A percentile compares a stretch with the other conserved stretches of the same genome.
Evolutionary conservation across 2,329 filamentous ascomycete species (phyloP).

Genomic region (Xylariaceae sp.): DNA sequence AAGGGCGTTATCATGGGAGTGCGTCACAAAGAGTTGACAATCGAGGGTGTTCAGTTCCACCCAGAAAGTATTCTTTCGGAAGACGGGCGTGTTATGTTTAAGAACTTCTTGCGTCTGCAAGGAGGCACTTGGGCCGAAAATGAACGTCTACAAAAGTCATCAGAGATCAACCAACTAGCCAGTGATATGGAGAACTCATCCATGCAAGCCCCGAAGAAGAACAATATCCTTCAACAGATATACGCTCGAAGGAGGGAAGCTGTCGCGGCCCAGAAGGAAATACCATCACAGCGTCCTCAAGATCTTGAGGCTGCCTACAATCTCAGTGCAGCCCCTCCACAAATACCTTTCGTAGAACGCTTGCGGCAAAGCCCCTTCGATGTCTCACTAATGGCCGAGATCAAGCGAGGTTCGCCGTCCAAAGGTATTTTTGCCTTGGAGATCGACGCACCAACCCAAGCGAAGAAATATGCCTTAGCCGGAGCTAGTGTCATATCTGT

Average conservation of each 20-base stretch:
- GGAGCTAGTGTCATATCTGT: conserved; percentile 98
- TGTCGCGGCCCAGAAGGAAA: conserved; percentile 80
- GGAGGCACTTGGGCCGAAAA: conserved; percentile 93
- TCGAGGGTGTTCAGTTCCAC: conserved; percentile 98
- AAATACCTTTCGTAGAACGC: conserved; percentile 79
- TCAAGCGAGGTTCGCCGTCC: conserved; percentile 94
- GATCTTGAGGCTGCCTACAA: conserved; percentile 89
- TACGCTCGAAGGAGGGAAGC: conserved; percentile 80
- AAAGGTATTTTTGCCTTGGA: conserved; percentile 92
- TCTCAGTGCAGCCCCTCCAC: conserved; percentile 82
- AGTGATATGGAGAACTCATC: conserved; percentile 38
- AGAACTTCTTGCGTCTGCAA: conserved; percentile 87
- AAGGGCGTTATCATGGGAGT: conserved; percentile 96
- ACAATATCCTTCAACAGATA: conserved; percentile 89
- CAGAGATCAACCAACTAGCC: conserved; percentile 38
- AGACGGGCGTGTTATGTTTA: conserved; percentile 86
- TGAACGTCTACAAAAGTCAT: conserved; percentile 59
- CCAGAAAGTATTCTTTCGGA: conserved; percentile 96
- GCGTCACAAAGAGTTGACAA: conserved; percentile 84
- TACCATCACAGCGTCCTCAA: conserved; percentile 82
- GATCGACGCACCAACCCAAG: conserved; percentile 87
- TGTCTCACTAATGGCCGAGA: conserved; percentile 96
- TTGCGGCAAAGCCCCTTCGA: conserved; percentile 82
- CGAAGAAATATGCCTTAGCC: conserved; percentile 87
- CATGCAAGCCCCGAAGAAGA: conserved; percentile 61